Base-by-base conservation (phyloP, 1,139 yeast genomes). In the Schwanniomyces etchellsii region DNA sequence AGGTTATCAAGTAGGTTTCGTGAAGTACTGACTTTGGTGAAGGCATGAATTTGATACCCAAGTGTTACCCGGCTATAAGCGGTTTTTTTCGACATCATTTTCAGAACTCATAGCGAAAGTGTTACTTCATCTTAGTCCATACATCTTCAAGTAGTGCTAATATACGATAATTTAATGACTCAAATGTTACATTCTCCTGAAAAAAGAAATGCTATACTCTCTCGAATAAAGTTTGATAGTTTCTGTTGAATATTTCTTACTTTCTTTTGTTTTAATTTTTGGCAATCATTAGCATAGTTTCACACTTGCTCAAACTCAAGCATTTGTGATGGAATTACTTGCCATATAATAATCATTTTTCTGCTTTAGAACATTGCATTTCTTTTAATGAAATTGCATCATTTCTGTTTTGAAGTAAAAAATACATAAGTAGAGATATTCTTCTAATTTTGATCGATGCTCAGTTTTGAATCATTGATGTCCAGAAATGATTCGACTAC, bases 311-410 rank as follows among this genome's bases (percentile, higher is more conserved):
- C 20, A 35, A 24, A 28, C 31, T 50, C 46, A 48, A 61, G 67
- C 59, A 57, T 57, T 46, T 40, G 62, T 63, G 72, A 65, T 65
- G 72, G 72, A 64, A 60, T 57, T 57, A 51, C 52, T 58, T 64
- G 71, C 70, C 71, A 57, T 36, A 64, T 47, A 56, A 25, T 30
- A 44, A 50, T 18, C 7, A 18, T 7, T 18, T 18, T 18, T 18
- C n/a, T 18, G n/a, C 21, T 18, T n/a, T 7, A 18, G 21, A 7
- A 18, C 21, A 7, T 18, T 18, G n/a, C 21, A 7, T 7, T n/a
- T 18, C 7, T 18, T 18, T 7, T 18, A 18, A n/a, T 7, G 21
- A 18, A 18, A 18, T 18, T 18, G n/a, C 21, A 18, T 18, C 7
- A 7, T 7, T 18, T 18, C n/a, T 18, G n/a, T 18, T 7, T 18